Evolutionary conservation across 2,329 filamentous ascomycete genomes (phyloP).

Genomic region (Colletotrichum graminicola): DNA sequence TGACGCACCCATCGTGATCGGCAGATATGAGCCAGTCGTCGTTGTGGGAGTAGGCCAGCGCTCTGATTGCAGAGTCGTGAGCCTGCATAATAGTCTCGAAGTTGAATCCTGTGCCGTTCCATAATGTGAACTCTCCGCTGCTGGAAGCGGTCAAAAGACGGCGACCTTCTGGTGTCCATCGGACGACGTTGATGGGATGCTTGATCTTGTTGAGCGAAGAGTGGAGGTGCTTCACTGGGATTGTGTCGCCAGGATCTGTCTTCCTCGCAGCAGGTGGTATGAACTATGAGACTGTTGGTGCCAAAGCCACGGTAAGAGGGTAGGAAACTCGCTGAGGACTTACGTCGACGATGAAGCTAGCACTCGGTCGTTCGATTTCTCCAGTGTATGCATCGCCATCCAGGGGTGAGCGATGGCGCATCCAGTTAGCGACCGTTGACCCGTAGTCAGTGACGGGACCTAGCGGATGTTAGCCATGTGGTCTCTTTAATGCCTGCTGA

Average conservation of each 20-base stretch:
- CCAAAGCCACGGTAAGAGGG: background rate
- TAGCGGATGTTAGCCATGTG: slow-evolving; percentile 51
- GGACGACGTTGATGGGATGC: slow-evolving; percentile 95
- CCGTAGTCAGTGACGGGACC: slow-evolving; percentile 95
- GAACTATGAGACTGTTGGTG: slow-evolving; percentile 70
- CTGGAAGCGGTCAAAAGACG: slow-evolving; percentile 92
- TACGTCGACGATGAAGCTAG: slow-evolving; percentile 92
- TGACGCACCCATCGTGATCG: slow-evolving; percentile 94
- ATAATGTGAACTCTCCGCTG: slow-evolving; percentile 97
- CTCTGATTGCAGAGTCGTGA: slow-evolving; percentile 88
- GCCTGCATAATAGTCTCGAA: slow-evolving; percentile 99
- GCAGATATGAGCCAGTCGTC: slow-evolving; percentile 97
- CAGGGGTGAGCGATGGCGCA: slow-evolving; percentile 75
- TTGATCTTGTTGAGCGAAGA: slow-evolving; percentile 99
- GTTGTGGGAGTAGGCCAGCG: slow-evolving; percentile 89
- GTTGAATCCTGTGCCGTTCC: slow-evolving; percentile 99
- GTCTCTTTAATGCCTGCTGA: background rate
- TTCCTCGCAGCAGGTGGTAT: slow-evolving; percentile 83
- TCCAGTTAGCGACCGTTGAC: slow-evolving; percentile 90
- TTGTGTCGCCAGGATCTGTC: slow-evolving; percentile 82
- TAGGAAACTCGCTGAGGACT: slow-evolving; percentile 50
- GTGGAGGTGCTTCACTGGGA: slow-evolving; percentile 95
- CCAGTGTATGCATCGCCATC: slow-evolving; percentile 65
- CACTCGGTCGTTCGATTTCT: slow-evolving; percentile 85
- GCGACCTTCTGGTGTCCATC: slow-evolving; percentile 97